Evolutionary conservation across 139 green algal genomes (phyloP), one percentile per base, ranked within the genome.

Genomic region (Chlorella sp.): DNA sequence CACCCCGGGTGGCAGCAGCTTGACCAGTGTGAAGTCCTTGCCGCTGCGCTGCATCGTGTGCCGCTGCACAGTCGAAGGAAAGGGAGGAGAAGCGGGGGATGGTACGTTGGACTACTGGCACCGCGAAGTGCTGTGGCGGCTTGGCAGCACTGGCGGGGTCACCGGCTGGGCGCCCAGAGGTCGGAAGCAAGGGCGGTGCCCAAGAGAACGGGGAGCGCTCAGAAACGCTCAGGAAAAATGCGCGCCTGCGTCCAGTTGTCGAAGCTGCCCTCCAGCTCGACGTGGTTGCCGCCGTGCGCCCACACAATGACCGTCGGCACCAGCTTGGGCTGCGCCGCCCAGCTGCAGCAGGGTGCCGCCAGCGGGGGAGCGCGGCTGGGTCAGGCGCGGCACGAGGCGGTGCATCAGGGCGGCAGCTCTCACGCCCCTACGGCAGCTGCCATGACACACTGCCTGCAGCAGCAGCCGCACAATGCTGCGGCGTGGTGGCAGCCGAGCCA

Each of bases 21-120:
- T 99, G 28, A 99, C 93, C 21, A 99, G 93, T 13, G 95, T 98
- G 89, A 97, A 99, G 89, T 99, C 97, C 84, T 94, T 96, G 60
- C 97, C 97, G 1, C 92, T 94, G 1, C 87, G 81, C 86, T 98
- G 95, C 84, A 99, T 88, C 32, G 88, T 63, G 83, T 90, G 57
- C 12, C 80, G 80, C 76, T 82, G 51, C 51, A 60, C 51, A 60
- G 15, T 21, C 12, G 51, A 60, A 21, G 51, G 3, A 2, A 15
- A 21, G 51, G 12, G 15, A 60, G 51, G 12, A 11, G 44, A 7
- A 55, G 44, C 44, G 44, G 11, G 11, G 44, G 7, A 55, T 11
- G 44, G 7, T 11, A n/a, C n/a, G n/a, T n/a, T n/a, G n/a, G n/a
- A n/a, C n/a, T n/a, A n/a, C n/a, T n/a, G n/a, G n/a, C n/a, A n/a